Conservation (phyloP, 2,329 filamentous ascomycete species). For the Eurotiales sp. region DNA sequence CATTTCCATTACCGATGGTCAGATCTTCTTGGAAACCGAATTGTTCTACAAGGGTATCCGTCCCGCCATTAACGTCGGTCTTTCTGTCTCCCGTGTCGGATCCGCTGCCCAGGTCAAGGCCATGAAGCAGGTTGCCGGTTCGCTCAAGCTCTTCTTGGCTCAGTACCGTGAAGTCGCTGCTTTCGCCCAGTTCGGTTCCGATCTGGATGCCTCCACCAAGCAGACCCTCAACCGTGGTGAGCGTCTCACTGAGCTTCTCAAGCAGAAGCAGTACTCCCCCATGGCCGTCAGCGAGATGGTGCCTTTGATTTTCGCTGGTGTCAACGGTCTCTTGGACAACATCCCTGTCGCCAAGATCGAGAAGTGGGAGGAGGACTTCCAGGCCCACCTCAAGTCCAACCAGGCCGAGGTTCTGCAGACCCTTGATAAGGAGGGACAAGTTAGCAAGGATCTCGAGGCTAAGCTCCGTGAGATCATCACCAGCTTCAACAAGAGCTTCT, state of each 20-base stretch:
- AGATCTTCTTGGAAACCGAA: conserved; percentile 99
- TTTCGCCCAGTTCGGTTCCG: conserved; percentile 99
- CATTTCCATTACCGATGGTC: conserved; percentile 99
- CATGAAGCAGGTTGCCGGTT: conserved; percentile 99
- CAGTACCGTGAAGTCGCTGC: conserved; percentile 99
- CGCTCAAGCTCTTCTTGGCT: conserved; percentile 99
- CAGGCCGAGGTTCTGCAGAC: conserved; percentile 76
- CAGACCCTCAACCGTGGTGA: conserved; percentile 98
- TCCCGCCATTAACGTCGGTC: conserved; percentile 99
- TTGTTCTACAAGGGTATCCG: conserved; percentile 99
- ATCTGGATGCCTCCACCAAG: conserved; percentile 98
- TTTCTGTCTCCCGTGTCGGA: conserved; percentile 99
- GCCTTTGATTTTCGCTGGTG: conserved; percentile 97
- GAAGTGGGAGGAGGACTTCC: conserved; percentile 91
- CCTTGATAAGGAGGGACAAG: conserved; percentile 91
- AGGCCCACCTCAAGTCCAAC: conserved; percentile 86
- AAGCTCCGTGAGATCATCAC: conserved; percentile 64
- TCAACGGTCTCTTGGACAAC: conserved; percentile 89
- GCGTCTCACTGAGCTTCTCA: conserved; percentile 96
- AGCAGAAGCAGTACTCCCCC: conserved; percentile 99
- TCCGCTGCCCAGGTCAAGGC: conserved; percentile 99
- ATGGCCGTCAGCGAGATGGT: conserved; percentile 99
- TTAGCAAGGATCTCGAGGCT: conserved; percentile 83
- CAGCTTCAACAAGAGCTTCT: conserved; percentile 93
- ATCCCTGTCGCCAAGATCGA: conserved; percentile 90